Evolutionary conservation across 768 basidiomycete species (phyloP), one percentile per base, ranked within the genome.

Genomic region (Suillus occidentalis): DNA sequence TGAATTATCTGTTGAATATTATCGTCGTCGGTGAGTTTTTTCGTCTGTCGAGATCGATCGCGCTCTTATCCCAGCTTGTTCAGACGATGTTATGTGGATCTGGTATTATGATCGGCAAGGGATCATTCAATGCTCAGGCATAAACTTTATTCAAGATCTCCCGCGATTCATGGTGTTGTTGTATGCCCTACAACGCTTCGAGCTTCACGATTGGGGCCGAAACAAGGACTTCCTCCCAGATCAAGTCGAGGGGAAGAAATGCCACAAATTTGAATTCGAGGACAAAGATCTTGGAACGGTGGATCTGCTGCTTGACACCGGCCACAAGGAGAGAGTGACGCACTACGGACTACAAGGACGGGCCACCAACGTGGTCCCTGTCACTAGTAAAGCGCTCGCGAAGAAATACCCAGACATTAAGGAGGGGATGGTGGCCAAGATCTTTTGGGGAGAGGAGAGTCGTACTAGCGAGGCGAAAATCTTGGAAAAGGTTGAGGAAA

Each of bases 51-150:
- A 2, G 8, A 28, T 22, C 10, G 8, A 8, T 47, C 6, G 25
- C 18, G 40, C 12, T 60, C 59, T 60, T 63, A 37, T 12, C 9
- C 18, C 3, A 1, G 5, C 7, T 14, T 14, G 37, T 28, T 25
- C 2, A 64, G 63, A 61, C 31, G 60, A 52, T n/a, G 3, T 61
- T 4, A 6, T 64, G 22, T 64, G 40, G 43, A 40, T 61, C 14
- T 64, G 60, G 45, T 61, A 61, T 50, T 61, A 49, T 50, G 49
- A 50, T 50, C 49, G 49, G 3, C 49, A 50, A 25, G 49, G 49
- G 49, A 25, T 25, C 25, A 7, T 50, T 50, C 49, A 50, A 50
- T 8, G 49, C 49, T 25, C 49, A 8, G 49, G 49, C 14, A 50
- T 50, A 13, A 25, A 50, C 25, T 25, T 50, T 25, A 50, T 50